Conservation (phyloP, 2,329 filamentous ascomycete genomes). For the Claviceps spartinae region DNA sequence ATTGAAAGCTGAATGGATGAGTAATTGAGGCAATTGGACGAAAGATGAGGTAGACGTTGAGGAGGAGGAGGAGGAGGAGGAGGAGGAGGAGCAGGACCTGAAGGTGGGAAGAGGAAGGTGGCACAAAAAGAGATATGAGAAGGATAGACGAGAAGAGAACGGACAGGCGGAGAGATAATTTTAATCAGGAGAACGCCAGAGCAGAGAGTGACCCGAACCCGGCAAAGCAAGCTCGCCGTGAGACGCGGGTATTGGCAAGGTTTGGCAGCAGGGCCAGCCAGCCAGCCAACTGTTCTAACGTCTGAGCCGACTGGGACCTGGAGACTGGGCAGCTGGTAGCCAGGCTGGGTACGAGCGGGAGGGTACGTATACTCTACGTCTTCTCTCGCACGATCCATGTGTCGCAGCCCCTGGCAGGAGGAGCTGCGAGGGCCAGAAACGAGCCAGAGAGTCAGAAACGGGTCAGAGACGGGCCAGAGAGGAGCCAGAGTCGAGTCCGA, state of each 20-base stretch:
- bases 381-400: neutral
- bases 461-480: neutral
- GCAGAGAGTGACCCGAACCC: conserved; percentile 5
- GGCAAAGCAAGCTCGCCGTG: conserved; percentile 1
- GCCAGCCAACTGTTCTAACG: neutral
- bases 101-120: conserved; percentile 18
- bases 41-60: conserved; percentile 25
- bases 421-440: neutral
- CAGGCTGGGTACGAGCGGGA: conserved; percentile 1
- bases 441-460: neutral
- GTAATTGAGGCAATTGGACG: conserved; percentile 37
- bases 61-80: conserved; percentile 17
- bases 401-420: conserved; percentile 2
- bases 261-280: neutral
- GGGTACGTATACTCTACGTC: neutral
- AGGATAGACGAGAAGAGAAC: conserved; percentile 40
- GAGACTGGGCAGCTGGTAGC: neutral
- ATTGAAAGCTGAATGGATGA: conserved; percentile 36
- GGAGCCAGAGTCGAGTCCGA: neutral
- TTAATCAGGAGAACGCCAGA: conserved; percentile 16
- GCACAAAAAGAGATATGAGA: conserved; percentile 34
- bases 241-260: neutral
- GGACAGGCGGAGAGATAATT: conserved; percentile 39
- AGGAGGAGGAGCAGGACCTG: conserved; percentile 23
- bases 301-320: neutral